Conservation (phyloP, 331 rosid species). For the Pyrus hybrid region DNA sequence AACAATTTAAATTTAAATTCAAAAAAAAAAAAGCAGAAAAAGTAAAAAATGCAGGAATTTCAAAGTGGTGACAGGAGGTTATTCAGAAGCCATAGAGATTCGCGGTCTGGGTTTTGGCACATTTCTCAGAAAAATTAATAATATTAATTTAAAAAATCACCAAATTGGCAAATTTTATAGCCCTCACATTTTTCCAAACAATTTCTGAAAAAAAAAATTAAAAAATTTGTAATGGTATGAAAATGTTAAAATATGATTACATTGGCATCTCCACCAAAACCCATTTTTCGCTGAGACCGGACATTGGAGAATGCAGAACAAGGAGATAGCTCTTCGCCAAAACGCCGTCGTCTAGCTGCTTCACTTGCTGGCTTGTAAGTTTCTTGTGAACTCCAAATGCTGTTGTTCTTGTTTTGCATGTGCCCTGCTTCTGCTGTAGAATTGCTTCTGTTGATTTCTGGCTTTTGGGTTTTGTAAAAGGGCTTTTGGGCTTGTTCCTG, state of each 20-base stretch:
- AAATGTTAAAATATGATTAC: not conserved
- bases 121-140: not conserved
- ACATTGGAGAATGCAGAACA: not conserved
- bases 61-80: constrained; percentile 1
- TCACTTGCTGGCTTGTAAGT: constrained; percentile 2
- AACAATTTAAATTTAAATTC: not conserved
- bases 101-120: not conserved
- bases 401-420: not conserved
- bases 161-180: not conserved
- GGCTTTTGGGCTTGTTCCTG: not conserved
- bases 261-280: not conserved
- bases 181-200: not conserved
- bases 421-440: not conserved
- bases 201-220: no score
- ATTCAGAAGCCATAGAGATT: not conserved
- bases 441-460: not conserved
- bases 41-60: not conserved
- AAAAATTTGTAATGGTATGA: not conserved
- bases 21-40: not conserved
- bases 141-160: not conserved
- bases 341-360: constrained; percentile 1
- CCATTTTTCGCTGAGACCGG: not conserved
- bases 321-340: not conserved
- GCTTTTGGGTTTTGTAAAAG: not conserved
- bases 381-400: not conserved